These are phyloP conservation scores for Senna siamea DNA, from an alignment of 306 rosid species.

Conservation along the genomic window DNA sequence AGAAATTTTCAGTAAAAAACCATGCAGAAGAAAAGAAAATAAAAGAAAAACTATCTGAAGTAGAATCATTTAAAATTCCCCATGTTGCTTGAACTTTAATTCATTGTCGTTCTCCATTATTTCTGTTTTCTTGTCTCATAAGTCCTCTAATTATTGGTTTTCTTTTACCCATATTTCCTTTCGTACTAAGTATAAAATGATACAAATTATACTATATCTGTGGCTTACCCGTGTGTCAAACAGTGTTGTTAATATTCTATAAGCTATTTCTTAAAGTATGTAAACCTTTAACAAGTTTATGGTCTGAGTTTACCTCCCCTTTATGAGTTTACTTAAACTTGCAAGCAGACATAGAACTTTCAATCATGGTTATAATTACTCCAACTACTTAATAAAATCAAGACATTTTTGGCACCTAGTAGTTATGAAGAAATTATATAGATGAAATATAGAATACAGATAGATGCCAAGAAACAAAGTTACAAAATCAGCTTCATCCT, in stretches of 20 bases:
- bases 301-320: no score
- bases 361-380: not conserved
- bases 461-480: not conserved
- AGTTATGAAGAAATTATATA: not conserved
- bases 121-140: no score
- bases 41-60: slow-evolving; percentile 22
- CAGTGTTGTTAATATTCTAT: no score
- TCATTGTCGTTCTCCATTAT: no score
- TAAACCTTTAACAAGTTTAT: no score
- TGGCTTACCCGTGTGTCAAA: no score
- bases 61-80: slow-evolving; percentile 30
- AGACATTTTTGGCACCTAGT: slow-evolving; percentile 7
- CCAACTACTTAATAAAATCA: slow-evolving; percentile 23
- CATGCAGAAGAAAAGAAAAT: not conserved
- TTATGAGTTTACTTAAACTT: not conserved
- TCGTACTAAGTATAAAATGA: no score
- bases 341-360: slow-evolving; percentile 27
- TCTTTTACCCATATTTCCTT: no score
- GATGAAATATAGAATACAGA: not conserved
- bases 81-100: slow-evolving; percentile 22
- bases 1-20: slow-evolving; percentile 10
- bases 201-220: no score
- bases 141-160: no score
- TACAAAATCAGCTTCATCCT: not conserved
- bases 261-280: no score